Base-by-base conservation (phyloP, 768 basidiomycete genomes). In the Neoboletus brunneissimus region DNA sequence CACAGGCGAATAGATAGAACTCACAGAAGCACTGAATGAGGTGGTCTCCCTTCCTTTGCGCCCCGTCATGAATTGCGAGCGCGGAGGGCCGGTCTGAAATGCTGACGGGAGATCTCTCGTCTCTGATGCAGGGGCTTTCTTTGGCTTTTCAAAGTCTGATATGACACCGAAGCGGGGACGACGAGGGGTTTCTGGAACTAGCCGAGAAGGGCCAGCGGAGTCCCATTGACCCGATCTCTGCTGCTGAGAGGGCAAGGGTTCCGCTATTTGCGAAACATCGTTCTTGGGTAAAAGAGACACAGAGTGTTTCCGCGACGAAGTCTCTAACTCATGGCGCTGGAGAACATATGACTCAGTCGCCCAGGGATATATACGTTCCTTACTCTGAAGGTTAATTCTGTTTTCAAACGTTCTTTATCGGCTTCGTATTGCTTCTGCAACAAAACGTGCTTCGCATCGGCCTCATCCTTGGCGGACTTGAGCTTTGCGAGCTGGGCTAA, bases 271-370 rank as follows among this genome's bases (percentile, higher is more conserved):
- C 25, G 77, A 74, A 29, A 65, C 58, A 10, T 79, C 78, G 46
- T 69, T 78, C 60, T 76, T 81, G 25, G 77, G 62, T n/a, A 77
- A 78, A n/a, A 72, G 66, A 23, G 82, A 75, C 56, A 69, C 66
- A 20, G 81, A 72, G 13, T 77, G 75, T 64, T 78, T 86, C 18
- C 83, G 80, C 22, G 73, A 65, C 13, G 83, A 73, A 4, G 79
- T 79, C 58, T 88, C 87, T 31, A 85, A 55, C 66, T 88, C 87
- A 62, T 85, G 86, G 79, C 85, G 85, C 88, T 89, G 60, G 55
- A 52, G 37, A 46, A 57, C 50, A 58, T 50, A 42, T 40, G 31
- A 57, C n/a, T 65, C 49, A 70, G 42, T 48, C 37, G 51, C 46
- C 31, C 49, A 23, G 52, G 23, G 20, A 61, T 37, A 51, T n/a